Conservation (phyloP, 1,139 yeast genomes). For the Yamadazyma sp. region DNA sequence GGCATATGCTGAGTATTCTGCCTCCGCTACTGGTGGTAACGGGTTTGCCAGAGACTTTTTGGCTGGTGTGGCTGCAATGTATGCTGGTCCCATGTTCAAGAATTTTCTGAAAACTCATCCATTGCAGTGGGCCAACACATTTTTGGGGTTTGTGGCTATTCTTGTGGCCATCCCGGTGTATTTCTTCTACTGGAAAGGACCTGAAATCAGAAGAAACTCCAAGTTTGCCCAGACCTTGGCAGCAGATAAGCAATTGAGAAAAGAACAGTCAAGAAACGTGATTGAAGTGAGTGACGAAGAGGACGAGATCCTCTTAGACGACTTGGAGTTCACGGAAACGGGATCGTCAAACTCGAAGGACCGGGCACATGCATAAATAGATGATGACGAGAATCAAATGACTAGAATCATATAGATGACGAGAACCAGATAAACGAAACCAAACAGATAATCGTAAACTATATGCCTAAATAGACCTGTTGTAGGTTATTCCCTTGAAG, state of each 20-base stretch:
- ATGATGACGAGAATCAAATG: too few species aligned
- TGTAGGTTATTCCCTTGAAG: too few species aligned
- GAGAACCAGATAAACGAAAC: too few species aligned
- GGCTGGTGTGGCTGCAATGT: slow-evolving; percentile 38
- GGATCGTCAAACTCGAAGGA: not conserved
- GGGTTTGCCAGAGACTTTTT: slow-evolving; percentile 40
- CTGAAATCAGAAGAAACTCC: slow-evolving; percentile 23
- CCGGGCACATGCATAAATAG: too few species aligned
- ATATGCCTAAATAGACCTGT: not conserved
- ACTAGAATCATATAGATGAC: too few species aligned
- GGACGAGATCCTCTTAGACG: slow-evolving; percentile 15
- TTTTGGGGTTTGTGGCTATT: slow-evolving; percentile 32
- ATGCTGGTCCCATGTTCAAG: slow-evolving; percentile 32
- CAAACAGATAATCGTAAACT: too few species aligned
- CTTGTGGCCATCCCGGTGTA: slow-evolving; percentile 28
- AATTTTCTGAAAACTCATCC: slow-evolving; percentile 27
- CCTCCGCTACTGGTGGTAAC: slow-evolving; percentile 42
- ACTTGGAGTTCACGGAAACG: not conserved
- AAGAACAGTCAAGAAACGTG: slow-evolving; percentile 13
- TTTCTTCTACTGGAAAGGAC: slow-evolving; percentile 31
- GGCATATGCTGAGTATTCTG: slow-evolving; percentile 40
- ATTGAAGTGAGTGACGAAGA: slow-evolving; percentile 11
- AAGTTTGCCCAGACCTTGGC: slow-evolving; percentile 31
- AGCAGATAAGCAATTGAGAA: slow-evolving; percentile 22
- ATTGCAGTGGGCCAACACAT: slow-evolving; percentile 35